These are phyloP conservation scores for Abrus precatorius DNA, from an alignment of 306 rosid genomes.

Conservation along the genomic window DNA sequence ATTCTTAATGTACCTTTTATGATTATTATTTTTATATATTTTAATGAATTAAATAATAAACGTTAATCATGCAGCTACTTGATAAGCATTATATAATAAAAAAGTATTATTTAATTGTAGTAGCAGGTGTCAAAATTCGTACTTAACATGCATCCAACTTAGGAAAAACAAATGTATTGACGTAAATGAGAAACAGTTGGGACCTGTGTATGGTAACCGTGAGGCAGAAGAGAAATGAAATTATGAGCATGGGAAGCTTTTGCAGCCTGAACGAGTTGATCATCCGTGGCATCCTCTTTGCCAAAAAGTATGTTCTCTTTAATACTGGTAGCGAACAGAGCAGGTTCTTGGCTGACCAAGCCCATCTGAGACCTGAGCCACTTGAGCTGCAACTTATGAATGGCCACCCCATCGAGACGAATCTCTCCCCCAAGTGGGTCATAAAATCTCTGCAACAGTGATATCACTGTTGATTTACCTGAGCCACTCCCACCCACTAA, in stretches of 20 bases:
- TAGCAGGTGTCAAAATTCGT: no score
- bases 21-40: no score
- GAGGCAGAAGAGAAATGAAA: conserved; percentile 72
- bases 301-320: conserved; percentile 82
- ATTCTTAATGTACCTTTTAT: no score
- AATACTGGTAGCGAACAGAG: conserved; percentile 76
- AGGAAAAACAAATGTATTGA: neutral
- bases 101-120: no score
- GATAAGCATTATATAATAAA: no score
- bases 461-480: conserved; percentile 74
- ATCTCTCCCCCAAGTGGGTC: conserved; percentile 75
- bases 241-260: conserved; percentile 80
- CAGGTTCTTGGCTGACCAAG: conserved; percentile 86
- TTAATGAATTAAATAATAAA: no score
- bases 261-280: conserved; percentile 64
- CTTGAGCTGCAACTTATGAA: conserved; percentile 67
- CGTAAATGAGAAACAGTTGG: no score
- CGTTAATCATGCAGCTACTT: no score
- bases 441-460: conserved; percentile 74
- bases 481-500: conserved; percentile 86
- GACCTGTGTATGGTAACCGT: conserved; percentile 79
- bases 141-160: no score
- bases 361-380: conserved; percentile 89
- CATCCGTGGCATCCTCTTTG: conserved; percentile 70
- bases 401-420: conserved; percentile 69